Base-by-base conservation (phyloP, 1,284 basidiomycete species). In the Rugosomyces carneus region DNA sequence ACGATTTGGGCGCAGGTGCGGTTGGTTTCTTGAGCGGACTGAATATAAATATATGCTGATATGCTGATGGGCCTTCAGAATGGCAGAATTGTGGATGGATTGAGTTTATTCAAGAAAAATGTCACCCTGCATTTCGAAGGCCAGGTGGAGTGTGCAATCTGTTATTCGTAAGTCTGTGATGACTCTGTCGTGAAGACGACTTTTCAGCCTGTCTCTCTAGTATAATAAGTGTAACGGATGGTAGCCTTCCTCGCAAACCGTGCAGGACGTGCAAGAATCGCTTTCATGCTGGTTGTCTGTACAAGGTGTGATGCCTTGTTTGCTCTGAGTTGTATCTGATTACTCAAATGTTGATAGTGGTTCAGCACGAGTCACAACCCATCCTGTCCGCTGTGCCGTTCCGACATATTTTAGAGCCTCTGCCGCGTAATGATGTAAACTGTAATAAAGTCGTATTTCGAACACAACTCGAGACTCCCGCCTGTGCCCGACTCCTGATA, bases 251-350 rank as follows among this genome's bases (percentile, higher is more conserved):
- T 0, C 84, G 81, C 53, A 96, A 95, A 60, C 86, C 91, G 0
- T 99, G 96, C 70, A 84, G 82, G 64, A 98, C 89, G 1, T 97
- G 94, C 71, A 93, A 90, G 67, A 97, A 98, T 67, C 76, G 84
- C 39, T 99, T 98, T 79, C 96, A 99, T 63, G 84, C 91, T 0
- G 82, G 79, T 24, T 97, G 94, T 68, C 66, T 96, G 51, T 96
- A 86, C 72, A 95, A 94, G 75, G 87, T 81, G 37, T 40, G 72
- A 2, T 9, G 4, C 2, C 23, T 18, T 7, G 20, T 11, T 3
- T 35, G 26, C 5, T 9, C 13, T 45, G 19, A 4, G 21, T n/a
- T 13, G 24, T n/a, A 26, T 55, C 3, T 20, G 19, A 48, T 44
- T 29, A 36, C 6, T 23, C 4, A 11, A 31, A 16, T 15, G 4